Evolutionary conservation across 768 basidiomycete genomes (phyloP).

Genomic region (Tulasnella calospora): DNA sequence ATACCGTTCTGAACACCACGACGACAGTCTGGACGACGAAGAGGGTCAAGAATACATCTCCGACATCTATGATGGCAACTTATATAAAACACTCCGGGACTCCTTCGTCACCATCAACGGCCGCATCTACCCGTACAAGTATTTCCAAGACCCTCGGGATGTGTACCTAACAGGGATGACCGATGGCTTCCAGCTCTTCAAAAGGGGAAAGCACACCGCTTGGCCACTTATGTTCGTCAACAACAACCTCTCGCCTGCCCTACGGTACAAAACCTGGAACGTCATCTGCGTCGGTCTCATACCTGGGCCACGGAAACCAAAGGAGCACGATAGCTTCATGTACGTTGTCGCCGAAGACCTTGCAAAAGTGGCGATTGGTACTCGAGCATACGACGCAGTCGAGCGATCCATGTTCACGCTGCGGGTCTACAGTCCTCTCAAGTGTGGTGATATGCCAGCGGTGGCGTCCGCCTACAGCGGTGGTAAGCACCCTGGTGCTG

Average conservation of each 20-base stretch:
- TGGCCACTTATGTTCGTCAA: conserved; percentile 46
- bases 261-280: conserved; percentile 37
- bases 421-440: conserved; percentile 35
- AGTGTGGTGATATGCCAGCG: conserved; percentile 38
- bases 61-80: not conserved
- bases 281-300: conserved; percentile 44
- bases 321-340: conserved; percentile 41
- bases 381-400: conserved; percentile 36
- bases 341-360: conserved; percentile 40
- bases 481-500: conserved; percentile 44
- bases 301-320: conserved; percentile 45
- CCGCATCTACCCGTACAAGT: not conserved
- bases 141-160: conserved; percentile 2
- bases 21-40: not conserved
- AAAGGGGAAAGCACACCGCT: conserved; percentile 35
- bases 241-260: conserved; percentile 43
- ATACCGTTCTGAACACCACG: not conserved
- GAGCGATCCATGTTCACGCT: conserved; percentile 33
- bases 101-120: not conserved
- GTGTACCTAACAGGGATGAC: not conserved
- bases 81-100: not conserved
- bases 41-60: not conserved
- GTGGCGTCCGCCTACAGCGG: conserved; percentile 36
- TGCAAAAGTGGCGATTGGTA: conserved; percentile 36
- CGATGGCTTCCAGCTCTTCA: conserved; percentile 44